phyloP scores from a whole-genome alignment of 2,329 filamentous ascomycete species.

The Paramyrothecium roridum region DNA sequence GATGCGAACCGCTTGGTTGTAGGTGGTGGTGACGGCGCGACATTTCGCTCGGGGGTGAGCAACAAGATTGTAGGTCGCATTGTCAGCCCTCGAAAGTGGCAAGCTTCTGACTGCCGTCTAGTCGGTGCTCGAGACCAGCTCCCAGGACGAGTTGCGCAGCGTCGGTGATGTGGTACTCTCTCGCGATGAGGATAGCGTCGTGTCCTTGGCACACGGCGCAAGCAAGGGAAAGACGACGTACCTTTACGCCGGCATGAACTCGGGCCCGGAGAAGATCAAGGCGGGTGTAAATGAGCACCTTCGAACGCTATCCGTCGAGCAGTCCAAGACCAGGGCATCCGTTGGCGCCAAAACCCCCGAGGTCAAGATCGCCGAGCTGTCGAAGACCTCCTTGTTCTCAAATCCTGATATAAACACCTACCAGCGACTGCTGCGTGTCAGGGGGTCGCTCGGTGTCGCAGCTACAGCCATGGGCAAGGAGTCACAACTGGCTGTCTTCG shows the following conservation, averaged over 20 bases:
- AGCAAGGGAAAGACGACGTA: constrained; percentile 52
- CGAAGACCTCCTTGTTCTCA: constrained; percentile 50
- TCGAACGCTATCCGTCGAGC: constrained; percentile 65
- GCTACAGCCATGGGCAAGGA: constrained; percentile 74
- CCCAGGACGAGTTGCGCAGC: constrained; percentile 60
- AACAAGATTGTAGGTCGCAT: constrained; percentile 73
- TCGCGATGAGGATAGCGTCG: constrained; percentile 84
- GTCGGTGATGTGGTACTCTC: constrained; percentile 74
- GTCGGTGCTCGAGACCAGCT: constrained; percentile 70
- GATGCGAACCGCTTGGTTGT: constrained; percentile 75
- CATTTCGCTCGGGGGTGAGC: constrained; percentile 68
- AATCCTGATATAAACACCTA: constrained; percentile 50
- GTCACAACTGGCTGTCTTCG: constrained; percentile 78
- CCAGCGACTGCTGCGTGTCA: constrained; percentile 56
- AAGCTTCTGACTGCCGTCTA: constrained; percentile 24
- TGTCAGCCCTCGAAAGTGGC: background rate
- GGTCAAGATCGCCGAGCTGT: constrained; percentile 46
- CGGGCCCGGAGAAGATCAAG: constrained; percentile 66
- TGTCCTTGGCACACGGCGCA: constrained; percentile 70
- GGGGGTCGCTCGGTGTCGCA: constrained; percentile 69
- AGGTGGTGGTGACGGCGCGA: constrained; percentile 82
- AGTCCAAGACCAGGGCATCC: constrained; percentile 28
- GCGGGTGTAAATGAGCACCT: constrained; percentile 83
- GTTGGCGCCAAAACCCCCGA: constrained; percentile 22
- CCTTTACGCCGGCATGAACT: constrained; percentile 78